phyloP scores from a whole-genome alignment of 805 yeast genomes.

The Tetrapisispora taiwanensis region DNA sequence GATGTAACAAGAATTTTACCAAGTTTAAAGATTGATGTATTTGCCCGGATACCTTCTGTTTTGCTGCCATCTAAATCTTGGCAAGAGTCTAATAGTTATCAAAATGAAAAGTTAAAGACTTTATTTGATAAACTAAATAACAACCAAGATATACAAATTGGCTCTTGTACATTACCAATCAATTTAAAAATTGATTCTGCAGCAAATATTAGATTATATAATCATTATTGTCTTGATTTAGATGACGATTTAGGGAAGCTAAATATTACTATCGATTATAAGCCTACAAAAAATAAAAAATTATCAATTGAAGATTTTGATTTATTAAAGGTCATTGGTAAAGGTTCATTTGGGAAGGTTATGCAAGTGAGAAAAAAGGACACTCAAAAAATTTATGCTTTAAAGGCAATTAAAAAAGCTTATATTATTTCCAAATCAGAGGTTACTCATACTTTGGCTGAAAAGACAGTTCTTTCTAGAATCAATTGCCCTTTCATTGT shows the following conservation, averaged over 20 bases:
- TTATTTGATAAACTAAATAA: constrained; percentile 30
- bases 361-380: constrained; percentile 97
- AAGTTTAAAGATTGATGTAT: constrained; percentile 64
- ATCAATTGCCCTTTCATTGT: constrained; percentile 93
- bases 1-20: constrained; percentile 65
- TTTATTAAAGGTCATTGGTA: constrained; percentile 87
- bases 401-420: constrained; percentile 87
- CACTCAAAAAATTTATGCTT: constrained; percentile 87
- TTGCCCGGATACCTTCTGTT: constrained; percentile 64
- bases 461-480: constrained; percentile 86
- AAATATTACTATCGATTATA: constrained; percentile 57
- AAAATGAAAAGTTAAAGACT: constrained; percentile 20
- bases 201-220: constrained; percentile 46
- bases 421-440: constrained; percentile 91
- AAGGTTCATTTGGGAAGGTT: constrained; percentile 96
- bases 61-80: constrained; percentile 37
- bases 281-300: constrained; percentile 55
- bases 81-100: constrained; percentile 23
- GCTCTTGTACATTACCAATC: constrained; percentile 56
- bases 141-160: constrained; percentile 65
- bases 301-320: constrained; percentile 87
- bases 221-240: constrained; percentile 48
- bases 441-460: constrained; percentile 93
- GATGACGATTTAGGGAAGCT: constrained; percentile 40
- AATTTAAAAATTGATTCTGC: constrained; percentile 41